A percentile compares a stretch with the other conserved stretches of the same genome.
These are phyloP conservation scores for Cladosporium sp. DNA, from an alignment of 2,329 filamentous ascomycete species.

Conservation along the genomic window DNA sequence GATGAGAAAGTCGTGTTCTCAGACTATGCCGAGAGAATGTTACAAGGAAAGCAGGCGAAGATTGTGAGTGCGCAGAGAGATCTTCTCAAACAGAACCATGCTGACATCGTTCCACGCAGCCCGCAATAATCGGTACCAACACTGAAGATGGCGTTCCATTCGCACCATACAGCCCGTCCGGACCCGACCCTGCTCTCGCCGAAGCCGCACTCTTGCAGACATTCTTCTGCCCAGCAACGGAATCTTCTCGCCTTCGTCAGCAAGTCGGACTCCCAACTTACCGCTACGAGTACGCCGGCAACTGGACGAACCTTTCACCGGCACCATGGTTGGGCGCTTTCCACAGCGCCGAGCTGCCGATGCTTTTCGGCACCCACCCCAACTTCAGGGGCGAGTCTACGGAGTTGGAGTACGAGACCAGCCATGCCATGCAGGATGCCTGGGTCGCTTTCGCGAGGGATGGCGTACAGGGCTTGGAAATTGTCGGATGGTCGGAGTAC, in stretches of 20 bases:
- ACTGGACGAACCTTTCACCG: conserved; percentile 25
- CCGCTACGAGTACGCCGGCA: conserved; percentile 29
- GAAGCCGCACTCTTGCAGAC: conserved; percentile 23
- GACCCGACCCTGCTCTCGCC: conserved; percentile 14
- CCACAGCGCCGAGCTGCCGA: conserved; percentile 31
- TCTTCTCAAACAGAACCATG: too few relatives aligned
- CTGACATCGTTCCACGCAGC: conserved; percentile 9
- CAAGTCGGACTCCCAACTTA: conserved; percentile 18
- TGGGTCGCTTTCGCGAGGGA: conserved; percentile 23
- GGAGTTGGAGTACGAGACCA: conserved; percentile 17
- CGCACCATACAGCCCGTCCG: conserved; percentile 11
- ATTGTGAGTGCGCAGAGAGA: conserved; percentile 10
- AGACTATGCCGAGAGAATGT: conserved; percentile 11
- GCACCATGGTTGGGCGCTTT: conserved; percentile 28
- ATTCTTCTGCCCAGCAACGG: conserved; percentile 20
- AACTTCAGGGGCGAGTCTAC: conserved; percentile 18
- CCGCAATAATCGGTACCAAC: conserved; percentile 26
- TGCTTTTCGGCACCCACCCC: conserved; percentile 22
- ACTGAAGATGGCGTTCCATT: conserved; percentile 22
- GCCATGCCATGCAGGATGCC: conserved; percentile 22
- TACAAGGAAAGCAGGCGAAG: conserved; percentile 11
- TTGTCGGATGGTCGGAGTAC: conserved; percentile 20
- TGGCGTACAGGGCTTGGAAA: conserved; percentile 22
- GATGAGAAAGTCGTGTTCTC: conserved; percentile 8
- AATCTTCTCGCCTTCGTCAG: conserved; percentile 17